Base-by-base conservation (phyloP, 2,329 filamentous ascomycete genomes). In the Alternaria alternata region DNA sequence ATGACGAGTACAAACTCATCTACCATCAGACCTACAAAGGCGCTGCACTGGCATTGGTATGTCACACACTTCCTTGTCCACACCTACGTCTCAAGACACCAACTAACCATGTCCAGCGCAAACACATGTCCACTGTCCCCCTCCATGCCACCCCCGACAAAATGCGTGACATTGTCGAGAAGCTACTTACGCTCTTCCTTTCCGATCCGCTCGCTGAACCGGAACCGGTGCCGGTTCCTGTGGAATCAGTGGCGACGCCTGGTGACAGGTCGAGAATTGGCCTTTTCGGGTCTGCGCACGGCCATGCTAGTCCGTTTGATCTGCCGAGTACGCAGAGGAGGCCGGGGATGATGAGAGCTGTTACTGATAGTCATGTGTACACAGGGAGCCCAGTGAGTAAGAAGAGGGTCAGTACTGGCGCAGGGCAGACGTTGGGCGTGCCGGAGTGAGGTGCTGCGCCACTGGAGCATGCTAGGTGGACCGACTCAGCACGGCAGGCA, bases 11-110 rank as follows among this genome's bases (percentile, higher is more conserved):
- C 73, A 86, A 85, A 66, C 66, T 82, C 4, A 76, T 85, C 26
- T 86, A 85, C 55, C 83, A 85, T 57, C 82, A 85, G 63, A 80
- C 80, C 3, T 84, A 80, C 71, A 84, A 83, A 62, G 81, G 81
- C 14, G 79, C 81, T 3, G 78, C 77, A n/a, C 80, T 85, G 52
- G 80, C 82, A 6, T 79, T 85, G 53, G 78, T 80, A 63, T 68
- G 61, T 51, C 7, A 22, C 14, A 26, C 26, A 47, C 11, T 16
- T 12, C 32, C 32, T 36, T 36, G 4, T 36, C 5, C 32, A 14
- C 5, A 34, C 14, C 4, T 12, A 6, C 12, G 12, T 2, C 5
- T 14, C 32, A 4, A 16, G 12, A 36, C 6, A 1, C 2, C 32
- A 36, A 12, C 32, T 36, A 36, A 34, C 52, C 34, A 26, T 32